A percentile compares a stretch with the other conserved stretches of the same genome.
phyloP scores from a whole-genome alignment of 441 rosid species.

The Syzygium malaccense region DNA sequence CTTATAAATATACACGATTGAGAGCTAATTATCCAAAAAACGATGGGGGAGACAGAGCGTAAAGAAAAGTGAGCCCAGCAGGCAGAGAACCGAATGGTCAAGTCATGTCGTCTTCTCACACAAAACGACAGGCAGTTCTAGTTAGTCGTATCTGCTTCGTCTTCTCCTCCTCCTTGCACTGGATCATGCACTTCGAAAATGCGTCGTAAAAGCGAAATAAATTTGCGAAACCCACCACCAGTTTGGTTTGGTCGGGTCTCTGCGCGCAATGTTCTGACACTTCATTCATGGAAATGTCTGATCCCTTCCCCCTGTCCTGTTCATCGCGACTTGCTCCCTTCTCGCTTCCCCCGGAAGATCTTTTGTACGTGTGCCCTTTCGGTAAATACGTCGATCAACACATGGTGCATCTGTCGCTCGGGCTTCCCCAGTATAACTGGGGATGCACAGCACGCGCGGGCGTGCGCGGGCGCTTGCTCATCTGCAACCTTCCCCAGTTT shows the following conservation, averaged over 20 bases:
- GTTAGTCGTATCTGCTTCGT: neutral
- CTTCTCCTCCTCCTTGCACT: neutral
- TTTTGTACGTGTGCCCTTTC: neutral
- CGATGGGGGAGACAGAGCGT: neutral
- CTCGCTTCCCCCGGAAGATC: neutral
- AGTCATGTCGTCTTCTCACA: neutral
- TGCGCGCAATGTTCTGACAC: neutral
- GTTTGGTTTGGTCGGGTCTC: neutral
- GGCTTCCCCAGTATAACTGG: neutral
- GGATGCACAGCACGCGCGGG: neutral
- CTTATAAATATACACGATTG: neutral
- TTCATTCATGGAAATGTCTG: neutral
- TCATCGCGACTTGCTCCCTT: neutral
- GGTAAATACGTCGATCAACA: neutral
- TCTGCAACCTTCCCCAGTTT: neutral
- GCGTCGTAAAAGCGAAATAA: neutral
- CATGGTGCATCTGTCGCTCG: neutral
- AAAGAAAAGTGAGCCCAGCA: neutral
- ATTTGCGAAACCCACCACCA: neutral
- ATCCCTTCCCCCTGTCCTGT: neutral
- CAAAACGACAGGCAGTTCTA: neutral
- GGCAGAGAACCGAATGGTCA: neutral
- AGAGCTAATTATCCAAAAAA: neutral
- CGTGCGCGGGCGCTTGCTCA: neutral
- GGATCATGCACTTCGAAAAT: neutral